Percentiles rank a stretch among this genome's conserved stretches.
These are phyloP conservation scores for Madurella mycetomatis DNA, from an alignment of 2,329 filamentous ascomycete genomes.

Conservation along the genomic window DNA sequence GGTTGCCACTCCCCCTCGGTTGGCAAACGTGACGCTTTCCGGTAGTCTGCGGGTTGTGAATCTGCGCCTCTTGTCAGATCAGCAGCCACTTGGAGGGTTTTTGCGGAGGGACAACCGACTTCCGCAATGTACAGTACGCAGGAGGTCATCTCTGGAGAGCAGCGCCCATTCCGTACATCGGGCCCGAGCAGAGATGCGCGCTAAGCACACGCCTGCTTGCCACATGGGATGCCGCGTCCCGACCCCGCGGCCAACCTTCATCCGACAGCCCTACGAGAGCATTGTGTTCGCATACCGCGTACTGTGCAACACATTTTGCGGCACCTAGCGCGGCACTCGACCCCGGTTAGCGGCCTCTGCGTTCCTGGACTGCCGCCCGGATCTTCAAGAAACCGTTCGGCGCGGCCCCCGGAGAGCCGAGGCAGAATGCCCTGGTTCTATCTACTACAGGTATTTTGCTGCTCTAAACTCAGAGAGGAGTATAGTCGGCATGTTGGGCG, in stretches of 20 bases:
- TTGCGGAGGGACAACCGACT: too few species aligned
- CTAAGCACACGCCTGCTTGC: background rate
- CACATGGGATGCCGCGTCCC: background rate
- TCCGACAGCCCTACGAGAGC: background rate
- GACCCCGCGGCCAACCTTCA: background rate
- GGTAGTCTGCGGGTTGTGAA: too few species aligned
- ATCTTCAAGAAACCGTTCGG: background rate
- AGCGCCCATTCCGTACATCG: background rate
- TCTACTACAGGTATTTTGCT: background rate
- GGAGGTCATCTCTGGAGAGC: background rate
- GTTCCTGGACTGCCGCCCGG: slow-evolving; percentile 2
- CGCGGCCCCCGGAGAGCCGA: too few species aligned
- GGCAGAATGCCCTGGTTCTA: background rate
- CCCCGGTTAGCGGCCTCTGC: slow-evolving; percentile 9
- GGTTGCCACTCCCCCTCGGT: too few species aligned
- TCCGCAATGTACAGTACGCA: too few species aligned
- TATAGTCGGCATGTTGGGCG: background rate
- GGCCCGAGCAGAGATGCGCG: background rate
- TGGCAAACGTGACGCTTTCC: too few species aligned
- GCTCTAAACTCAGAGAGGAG: background rate
- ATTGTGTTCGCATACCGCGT: background rate
- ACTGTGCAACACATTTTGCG: background rate
- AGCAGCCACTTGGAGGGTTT: too few species aligned
- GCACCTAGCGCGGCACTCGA: slow-evolving; percentile 9
- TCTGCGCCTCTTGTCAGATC: too few species aligned